Evolutionary conservation across 179 eudicot species (phyloP).

Genomic region (Silene coronaria): DNA sequence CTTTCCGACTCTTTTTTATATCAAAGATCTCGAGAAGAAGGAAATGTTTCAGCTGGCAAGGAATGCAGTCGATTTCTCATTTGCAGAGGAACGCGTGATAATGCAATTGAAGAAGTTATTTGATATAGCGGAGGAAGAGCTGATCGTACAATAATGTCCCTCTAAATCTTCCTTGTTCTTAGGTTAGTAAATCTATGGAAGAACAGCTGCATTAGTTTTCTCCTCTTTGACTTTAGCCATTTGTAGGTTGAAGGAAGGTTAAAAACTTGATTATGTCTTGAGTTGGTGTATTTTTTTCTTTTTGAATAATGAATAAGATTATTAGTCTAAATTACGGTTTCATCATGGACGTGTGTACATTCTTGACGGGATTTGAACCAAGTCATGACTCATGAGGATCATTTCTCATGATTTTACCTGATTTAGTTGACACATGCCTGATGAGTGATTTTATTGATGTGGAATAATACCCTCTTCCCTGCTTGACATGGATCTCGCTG

Average conservation of each 20-base stretch:
- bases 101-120: constrained; percentile 41
- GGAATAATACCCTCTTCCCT: too few species aligned
- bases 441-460: too few species aligned
- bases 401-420: too few species aligned
- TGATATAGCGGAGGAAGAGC: constrained; percentile 13
- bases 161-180: neutral
- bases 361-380: too few species aligned
- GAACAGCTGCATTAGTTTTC: neutral
- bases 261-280: neutral
- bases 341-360: too few species aligned
- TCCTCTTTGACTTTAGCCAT: neutral
- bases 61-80: constrained; percentile 53
- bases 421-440: too few species aligned
- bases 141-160: neutral
- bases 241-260: neutral
- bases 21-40: constrained; percentile 54
- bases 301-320: neutral
- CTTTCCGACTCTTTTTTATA: neutral
- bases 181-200: neutral
- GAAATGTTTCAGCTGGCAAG: constrained; percentile 70
- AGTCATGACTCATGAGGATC: too few species aligned
- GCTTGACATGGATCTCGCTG: too few species aligned
- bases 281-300: neutral
- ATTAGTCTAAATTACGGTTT: neutral
- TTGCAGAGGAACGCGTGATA: constrained; percentile 53